Conservation (phyloP, 2,329 filamentous ascomycete species). For the Fusarium praegraminearum region DNA sequence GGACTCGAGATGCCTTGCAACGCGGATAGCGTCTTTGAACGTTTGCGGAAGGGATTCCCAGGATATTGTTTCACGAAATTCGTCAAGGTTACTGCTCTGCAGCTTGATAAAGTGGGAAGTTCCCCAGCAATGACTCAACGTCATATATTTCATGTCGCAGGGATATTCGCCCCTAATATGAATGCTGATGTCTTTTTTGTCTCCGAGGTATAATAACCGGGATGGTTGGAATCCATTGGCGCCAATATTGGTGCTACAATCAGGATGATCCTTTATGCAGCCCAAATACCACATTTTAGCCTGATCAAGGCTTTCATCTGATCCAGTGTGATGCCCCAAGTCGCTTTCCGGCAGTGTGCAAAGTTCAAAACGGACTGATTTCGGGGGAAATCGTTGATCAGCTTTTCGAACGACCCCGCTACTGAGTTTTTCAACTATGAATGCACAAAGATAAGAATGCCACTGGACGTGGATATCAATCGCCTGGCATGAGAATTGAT, state of each 20-base stretch:
- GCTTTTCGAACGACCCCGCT: background rate
- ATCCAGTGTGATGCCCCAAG: background rate
- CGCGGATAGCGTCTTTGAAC: background rate
- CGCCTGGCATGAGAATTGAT: background rate
- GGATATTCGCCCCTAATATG: background rate
- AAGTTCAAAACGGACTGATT: rapidly evolving
- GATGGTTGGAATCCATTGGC: background rate
- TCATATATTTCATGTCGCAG: background rate
- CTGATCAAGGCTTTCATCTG: background rate
- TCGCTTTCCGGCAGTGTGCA: background rate
- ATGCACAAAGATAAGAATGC: background rate
- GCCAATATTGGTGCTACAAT: background rate
- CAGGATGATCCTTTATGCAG: background rate
- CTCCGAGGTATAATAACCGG: background rate
- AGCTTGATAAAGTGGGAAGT: background rate
- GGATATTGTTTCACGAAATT: background rate
- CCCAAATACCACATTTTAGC: background rate
- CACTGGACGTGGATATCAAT: background rate
- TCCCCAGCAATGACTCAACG: background rate
- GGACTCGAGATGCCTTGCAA: background rate
- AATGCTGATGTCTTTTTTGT: background rate
- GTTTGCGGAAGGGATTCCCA: background rate
- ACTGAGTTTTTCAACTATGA: background rate
- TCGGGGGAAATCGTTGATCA: background rate
- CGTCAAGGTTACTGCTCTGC: background rate